Base-by-base conservation (phyloP, 306 rosid genomes). In the Vigna trinervia region DNA sequence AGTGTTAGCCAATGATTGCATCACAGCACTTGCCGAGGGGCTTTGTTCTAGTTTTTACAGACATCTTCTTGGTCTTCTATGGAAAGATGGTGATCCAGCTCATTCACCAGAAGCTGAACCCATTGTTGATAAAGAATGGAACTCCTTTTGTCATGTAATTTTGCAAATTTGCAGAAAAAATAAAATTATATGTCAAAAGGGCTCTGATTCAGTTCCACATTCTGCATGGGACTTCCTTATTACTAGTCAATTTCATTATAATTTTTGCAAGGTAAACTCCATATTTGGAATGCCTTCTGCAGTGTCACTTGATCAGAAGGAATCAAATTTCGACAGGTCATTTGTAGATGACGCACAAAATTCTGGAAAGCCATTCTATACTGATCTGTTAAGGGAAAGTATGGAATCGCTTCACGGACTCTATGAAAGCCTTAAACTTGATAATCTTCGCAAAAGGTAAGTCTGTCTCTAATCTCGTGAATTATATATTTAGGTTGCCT, bases 391-490 rank as follows among this genome's bases (percentile, higher is more conserved):
- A 84, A 74, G 74, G 79, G 91, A 88, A 84, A 83, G 86, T 81
- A 84, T 95, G 71, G 93, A 87, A 81, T 92, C 96, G 77, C 91
- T 95, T 82, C 98, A 95, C 86, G 95, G 97, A 30, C 93, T 95
- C 61, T 95, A 95, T 73, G 98, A 95, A 86, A 90, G 85, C 84
- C 82, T 94, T 78, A 94, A 94, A 84, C 89, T 94, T 80, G 90
- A 94, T 78, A 89, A 84, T 81, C 98, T 94, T 78, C 96, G 98
- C 43, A 94, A 87, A 80, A 47, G 96, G 98, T 94, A 75, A 22
- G 23, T 22, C 23, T 66, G 77, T 60, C 15, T 77, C 12, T 69
- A 36, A 34, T 61, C 1, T 14, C 22, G 32, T 72, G 39, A 66
- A 56, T 53, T 19, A 12, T 76, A 11, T 32, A 19, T 5, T 15